Evolutionary conservation across 805 yeast genomes (phyloP), one percentile per base, ranked within the genome.

Genomic region (Barnettozyma sp.): DNA sequence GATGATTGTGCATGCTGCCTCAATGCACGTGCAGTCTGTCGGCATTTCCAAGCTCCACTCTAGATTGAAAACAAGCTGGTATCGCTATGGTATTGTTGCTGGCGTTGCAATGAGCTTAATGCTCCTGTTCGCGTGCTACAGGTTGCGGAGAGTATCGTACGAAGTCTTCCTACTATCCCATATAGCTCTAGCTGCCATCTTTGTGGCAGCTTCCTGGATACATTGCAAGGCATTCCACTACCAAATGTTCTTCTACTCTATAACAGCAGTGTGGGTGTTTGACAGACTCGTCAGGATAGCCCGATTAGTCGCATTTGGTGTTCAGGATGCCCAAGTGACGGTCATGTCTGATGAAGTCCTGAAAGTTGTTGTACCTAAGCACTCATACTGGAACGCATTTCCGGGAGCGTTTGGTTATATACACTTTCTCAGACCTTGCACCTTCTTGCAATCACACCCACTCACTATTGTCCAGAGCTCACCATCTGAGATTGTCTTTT

Each of bases 371-470:
- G 34, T 45, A 50, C 34, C 58, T 45, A 45, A 56, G 57, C 43
- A 80, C 82, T 18, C 50, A 6, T 48, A 50, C 37, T 76, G 80
- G 72, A 64, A 60, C 23, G 58, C 69, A 13, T 56, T 46, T 38
- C 78, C 86, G 6, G 82, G 83, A 36, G 61, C 71, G n/a, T 74
- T 58, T 50, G 75, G 71, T 4, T 81, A 66, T 49, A 56, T 82
- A 29, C 71, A 78, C 56, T 76, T 78, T 53, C 44, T 78, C 36
- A 59, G 69, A 27, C 62, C 70, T 17, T 50, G 59, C 3, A 59
- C 70, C 25, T 75, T 78, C 54, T 78, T 78, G 75, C 85, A 81
- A 53, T 73, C 80, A 6, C 86, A 81, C 52, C 90, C 90, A 11
- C 81, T 83, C 58, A 77, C 90, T 4, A 58, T 73, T 18, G 63